Percentiles rank a stretch among this genome's conserved stretches.
These are phyloP conservation scores for Pholiota adiposa DNA, from an alignment of 1,284 basidiomycete species.

Conservation along the genomic window DNA sequence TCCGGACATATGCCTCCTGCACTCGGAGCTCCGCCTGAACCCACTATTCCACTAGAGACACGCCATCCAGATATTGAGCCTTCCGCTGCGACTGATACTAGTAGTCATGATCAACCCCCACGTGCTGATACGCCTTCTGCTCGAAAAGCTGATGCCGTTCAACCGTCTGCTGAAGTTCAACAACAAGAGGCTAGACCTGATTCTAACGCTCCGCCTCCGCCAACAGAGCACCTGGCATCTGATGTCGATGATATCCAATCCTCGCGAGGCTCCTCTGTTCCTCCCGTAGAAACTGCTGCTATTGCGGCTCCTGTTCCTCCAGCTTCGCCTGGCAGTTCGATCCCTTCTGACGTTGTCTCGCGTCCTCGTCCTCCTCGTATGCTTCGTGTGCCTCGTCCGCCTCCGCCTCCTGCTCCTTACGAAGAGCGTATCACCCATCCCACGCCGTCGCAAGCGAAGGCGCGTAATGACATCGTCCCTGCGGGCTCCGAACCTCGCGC, in stretches of 20 bases:
- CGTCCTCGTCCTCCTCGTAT: too few relatives aligned
- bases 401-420: too few relatives aligned
- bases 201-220: background rate
- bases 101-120: background rate
- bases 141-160: background rate
- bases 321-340: background rate
- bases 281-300: background rate
- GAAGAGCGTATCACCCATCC: conserved; percentile 15
- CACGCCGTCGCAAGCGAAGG: background rate
- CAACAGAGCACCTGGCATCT: background rate
- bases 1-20: background rate
- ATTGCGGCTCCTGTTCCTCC: background rate
- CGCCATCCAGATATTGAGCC: background rate
- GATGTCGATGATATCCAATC: conserved; percentile 7
- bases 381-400: too few relatives aligned
- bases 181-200: background rate
- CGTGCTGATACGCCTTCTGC: background rate
- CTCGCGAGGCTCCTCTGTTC: background rate
- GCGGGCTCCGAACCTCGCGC: conserved; percentile 6
- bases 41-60: background rate
- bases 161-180: background rate
- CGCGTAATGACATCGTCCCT: background rate
- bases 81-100: background rate
- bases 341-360: too few relatives aligned
- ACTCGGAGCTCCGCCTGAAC: background rate